Base-by-base conservation (phyloP, 1,284 basidiomycete species). In the Stereum hirsutum region DNA sequence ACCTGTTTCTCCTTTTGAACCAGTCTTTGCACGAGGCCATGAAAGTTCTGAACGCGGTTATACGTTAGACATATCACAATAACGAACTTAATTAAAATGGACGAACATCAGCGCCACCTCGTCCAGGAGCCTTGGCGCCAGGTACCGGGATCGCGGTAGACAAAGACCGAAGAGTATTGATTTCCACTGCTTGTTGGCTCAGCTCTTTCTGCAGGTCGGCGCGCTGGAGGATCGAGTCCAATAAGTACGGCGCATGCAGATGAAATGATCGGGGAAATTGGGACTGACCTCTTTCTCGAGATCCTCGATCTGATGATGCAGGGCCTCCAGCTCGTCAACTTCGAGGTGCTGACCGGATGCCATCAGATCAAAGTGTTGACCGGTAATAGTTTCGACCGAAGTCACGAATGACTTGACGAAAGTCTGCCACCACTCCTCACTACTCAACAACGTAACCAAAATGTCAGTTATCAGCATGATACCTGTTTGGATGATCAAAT, bases 1-100 rank as follows among this genome's bases (percentile, higher is more conserved):
- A 89, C 86, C 57, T 91, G 78, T 56, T 87, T 90, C 63, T 94
- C 90, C 58, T 91, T 92, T 54, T 81, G 75, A 3, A 87, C 75
- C 6, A 94, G 65, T 6, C 87, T 78, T 55, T 90, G 87, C 10
- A 92, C 78, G n/a, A 93, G 58, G 2, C 85, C 86, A 50, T 81
- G 75, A 46, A 89, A 73, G 51, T 73, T 79, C 72, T 84, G 59
- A 2, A 24, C 46, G 48, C 49, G 28, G n/a, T 10, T 19, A n/a
- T n/a, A n/a, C n/a, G n/a, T n/a, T n/a, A n/a, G n/a, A n/a, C n/a
- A n/a, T n/a, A n/a, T n/a, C n/a, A n/a, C n/a, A n/a, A n/a, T n/a
- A n/a, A n/a, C n/a, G n/a, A n/a, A n/a, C n/a, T n/a, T n/a, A n/a
- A n/a, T n/a, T n/a, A n/a, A n/a, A n/a, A n/a, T n/a, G n/a, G 31